Evolutionary conservation across 208 protist genomes (phyloP), one percentile per base, ranked within the genome.

Genomic region (Leishmania lainsoni): DNA sequence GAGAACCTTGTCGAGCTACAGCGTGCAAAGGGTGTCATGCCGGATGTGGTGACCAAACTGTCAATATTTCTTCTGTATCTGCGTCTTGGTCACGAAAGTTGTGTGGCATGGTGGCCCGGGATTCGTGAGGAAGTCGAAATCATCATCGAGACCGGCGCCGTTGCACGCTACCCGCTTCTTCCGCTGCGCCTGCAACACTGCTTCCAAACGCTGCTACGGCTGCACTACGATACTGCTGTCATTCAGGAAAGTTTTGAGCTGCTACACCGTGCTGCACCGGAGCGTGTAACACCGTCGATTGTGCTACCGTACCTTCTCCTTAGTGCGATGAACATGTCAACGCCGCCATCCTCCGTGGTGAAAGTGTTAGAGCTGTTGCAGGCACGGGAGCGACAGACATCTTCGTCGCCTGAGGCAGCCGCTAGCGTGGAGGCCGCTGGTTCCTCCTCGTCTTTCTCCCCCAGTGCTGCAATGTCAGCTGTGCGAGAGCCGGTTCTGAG

Each of bases 1-100:
- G 92, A 96, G 69, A 95, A 97, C 76, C 83, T 94, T 63, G 90
- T 94, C 49, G 88, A 95, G 54, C 71, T 90, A 49, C 94, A 96
- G 91, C 88, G 85, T 22, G 79, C 79, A 16, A 89, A 90, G 63
- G 76, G 78, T 8, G 84, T 93, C 48, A 69, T 79, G 26, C 91
- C 93, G 32, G 91, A 96, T 79, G 68, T 95, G 3, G 91, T 97
- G 45, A 96, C 94, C 29, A 84, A 90, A 76, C 78, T 97, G 56
- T 97, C 92, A 35, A 80, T 97, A 73, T 92, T 96, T 48, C 89
- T 97, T n/a, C 76, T 97, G 22, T 95, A 96, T 78, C 85, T 93
- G 54, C 89, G 94, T n/a, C 90, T 97, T 14, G 94, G 92, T 16
- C 78, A 92, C 45, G 86, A 94, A 42, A 79, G 82, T 65, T 86